Base-by-base conservation (phyloP, 352 stramenopile genomes). In the Phytophthora podocarpi region DNA sequence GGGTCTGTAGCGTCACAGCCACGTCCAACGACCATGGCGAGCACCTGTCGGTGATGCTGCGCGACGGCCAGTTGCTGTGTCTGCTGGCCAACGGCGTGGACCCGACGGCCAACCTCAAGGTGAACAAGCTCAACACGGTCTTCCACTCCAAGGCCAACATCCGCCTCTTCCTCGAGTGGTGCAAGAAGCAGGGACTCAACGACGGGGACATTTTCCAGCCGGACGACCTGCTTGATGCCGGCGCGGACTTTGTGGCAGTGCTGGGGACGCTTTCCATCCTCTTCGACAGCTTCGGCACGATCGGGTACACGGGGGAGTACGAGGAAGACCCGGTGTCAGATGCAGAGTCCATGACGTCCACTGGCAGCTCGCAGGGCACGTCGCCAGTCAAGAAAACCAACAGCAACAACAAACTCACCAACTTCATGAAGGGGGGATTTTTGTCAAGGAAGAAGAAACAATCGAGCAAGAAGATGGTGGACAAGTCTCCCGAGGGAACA, bases 101-200 rank as follows among this genome's bases (percentile, higher is more conserved):
- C 59, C 78, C 85, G 23, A 43, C 16, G 24, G 85, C 87, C 18
- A 84, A 82, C 48, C 68, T 95, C 62, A 92, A 90, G 55, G 71
- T 94, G 52, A 96, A 95, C 70, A 91, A 90, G 55, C 82, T 96
- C 56, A 94, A 89, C 66, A 96, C 87, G 34, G 82, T 91, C 34
- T 96, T 95, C 72, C 87, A 96, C 64, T 87, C 84, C 27, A 93
- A 93, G 55, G 76, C 81, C 62, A 96, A 96, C 68, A 85, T 92
- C 37, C 80, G 79, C 13, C 73, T 90, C 28, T 96, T 96, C 51
- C 68, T 88, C 34, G 77, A 93, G 41, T 96, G 87, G 87, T 94
- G 84, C 43, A 73, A 76, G 42, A 59, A 72, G 26, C 78, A 93
- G 45, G 85, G 85, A 2, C 48, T 96, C 11, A 74, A 70, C 24